Conservation (phyloP, 192 early-diverging fungal genomes). For the Dissophora ornata region DNA sequence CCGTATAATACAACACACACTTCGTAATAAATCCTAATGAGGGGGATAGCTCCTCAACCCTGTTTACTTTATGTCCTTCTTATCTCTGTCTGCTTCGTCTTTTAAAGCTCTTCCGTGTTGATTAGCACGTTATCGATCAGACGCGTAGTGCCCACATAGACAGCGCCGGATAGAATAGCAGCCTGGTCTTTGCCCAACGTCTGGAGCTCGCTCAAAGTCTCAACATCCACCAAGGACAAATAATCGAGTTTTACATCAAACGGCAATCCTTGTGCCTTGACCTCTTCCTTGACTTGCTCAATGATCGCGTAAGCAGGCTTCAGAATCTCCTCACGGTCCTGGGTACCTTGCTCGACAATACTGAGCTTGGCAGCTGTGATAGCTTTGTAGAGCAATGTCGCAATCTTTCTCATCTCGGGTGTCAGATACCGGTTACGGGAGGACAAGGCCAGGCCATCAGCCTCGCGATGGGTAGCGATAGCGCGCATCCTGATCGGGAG, state of each 20-base stretch:
- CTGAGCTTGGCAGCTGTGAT: conserved; percentile 62
- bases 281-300: conserved; percentile 53
- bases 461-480: conserved; percentile 79
- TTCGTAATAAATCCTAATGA: too few species aligned
- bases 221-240: conserved; percentile 80
- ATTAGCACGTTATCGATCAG: conserved; percentile 95
- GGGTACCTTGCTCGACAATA: conserved; percentile 55
- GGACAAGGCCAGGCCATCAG: conserved; percentile 90
- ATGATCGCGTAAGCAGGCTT: conserved; percentile 63
- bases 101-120: conserved; percentile 57
- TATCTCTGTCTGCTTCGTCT: neutral
- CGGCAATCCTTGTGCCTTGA: conserved; percentile 51
- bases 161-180: conserved; percentile 86
- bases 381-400: conserved; percentile 80
- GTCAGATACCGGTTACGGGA: conserved; percentile 90
- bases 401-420: conserved; percentile 71
- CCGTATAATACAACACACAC: too few species aligned
- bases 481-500: conserved; percentile 81
- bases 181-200: conserved; percentile 62
- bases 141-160: conserved; percentile 87
- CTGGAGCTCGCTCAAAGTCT: conserved; percentile 70
- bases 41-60: too few species aligned
- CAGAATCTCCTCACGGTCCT: conserved; percentile 58
- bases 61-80: too few species aligned
- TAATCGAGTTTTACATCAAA: conserved; percentile 84